phyloP scores from a whole-genome alignment of 2,329 filamentous ascomycete genomes.

The Metarhizium rileyi region DNA sequence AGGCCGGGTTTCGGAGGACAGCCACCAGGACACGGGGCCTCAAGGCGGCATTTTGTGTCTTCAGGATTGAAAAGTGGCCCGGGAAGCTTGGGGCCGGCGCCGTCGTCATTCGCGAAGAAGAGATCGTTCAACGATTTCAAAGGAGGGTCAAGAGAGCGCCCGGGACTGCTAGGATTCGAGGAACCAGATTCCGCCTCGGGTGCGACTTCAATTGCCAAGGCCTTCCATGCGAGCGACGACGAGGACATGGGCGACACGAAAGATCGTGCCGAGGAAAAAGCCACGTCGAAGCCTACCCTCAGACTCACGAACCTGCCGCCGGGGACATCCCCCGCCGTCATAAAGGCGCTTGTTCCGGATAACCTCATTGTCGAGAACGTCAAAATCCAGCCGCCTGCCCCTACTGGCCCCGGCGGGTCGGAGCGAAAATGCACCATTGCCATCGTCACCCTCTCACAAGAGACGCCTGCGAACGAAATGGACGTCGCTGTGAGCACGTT shows the following conservation, averaged over 20 bases:
- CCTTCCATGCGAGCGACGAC: conserved; percentile 60
- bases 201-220: conserved; percentile 50
- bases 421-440: conserved; percentile 67
- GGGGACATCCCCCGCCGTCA: conserved; percentile 46
- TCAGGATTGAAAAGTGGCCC: conserved; percentile 49
- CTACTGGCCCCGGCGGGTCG: conserved; percentile 35
- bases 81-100: conserved; percentile 48
- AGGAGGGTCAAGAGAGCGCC: conserved; percentile 14
- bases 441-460: conserved; percentile 70
- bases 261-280: conserved; percentile 44
- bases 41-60: conserved; percentile 56
- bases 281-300: conserved; percentile 52
- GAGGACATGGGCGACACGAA: conserved; percentile 36
- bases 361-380: conserved; percentile 62
- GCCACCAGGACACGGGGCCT: conserved; percentile 7
- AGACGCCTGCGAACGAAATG: conserved; percentile 75
- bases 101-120: conserved; percentile 42
- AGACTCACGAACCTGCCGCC: conserved; percentile 52
- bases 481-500: conserved; percentile 68
- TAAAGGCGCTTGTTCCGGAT: conserved; percentile 49
- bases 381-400: conserved; percentile 46
- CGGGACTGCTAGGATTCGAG: conserved; percentile 23
- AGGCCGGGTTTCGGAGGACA: conserved; percentile 4
- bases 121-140: conserved; percentile 34
- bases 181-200: conserved; percentile 25